Base-by-base conservation (phyloP, 768 basidiomycete genomes). In the Krasilnikovozyma curviuscula region DNA sequence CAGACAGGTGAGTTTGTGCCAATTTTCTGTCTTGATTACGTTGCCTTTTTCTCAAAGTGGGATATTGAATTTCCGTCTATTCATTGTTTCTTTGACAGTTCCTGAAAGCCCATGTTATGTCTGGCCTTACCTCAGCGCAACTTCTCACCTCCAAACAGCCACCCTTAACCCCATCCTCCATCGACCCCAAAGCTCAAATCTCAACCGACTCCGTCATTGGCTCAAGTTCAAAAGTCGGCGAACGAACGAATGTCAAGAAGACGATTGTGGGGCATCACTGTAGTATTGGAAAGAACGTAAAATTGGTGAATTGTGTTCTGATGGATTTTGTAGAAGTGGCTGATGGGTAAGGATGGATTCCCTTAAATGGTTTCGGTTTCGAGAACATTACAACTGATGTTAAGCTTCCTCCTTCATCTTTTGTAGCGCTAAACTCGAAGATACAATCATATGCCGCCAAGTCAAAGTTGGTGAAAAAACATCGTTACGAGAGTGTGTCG, bases 311-410 rank as follows among this genome's bases (percentile, higher is more conserved):
- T 10, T 88, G 81, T 55, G 73, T 91, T 7, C 61, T 95, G 21
- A 70, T 88, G 54, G 89, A 93, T 59, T 86, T 91, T 57, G 89
- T 86, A 56, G 72, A 82, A 4, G 67, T 95, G 12, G 81, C 74
- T 35, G 85, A 91, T 49, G 84, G 85, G 88, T 85, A 54, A 59
- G 75, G n/a, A n/a, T n/a, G n/a, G n/a, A n/a, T n/a, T n/a, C n/a
- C n/a, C n/a, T n/a, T n/a, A n/a, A n/a, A n/a, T n/a, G n/a, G n/a
- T n/a, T n/a, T n/a, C n/a, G n/a, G n/a, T n/a, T n/a, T n/a, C n/a
- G n/a, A n/a, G n/a, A n/a, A n/a, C n/a, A n/a, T n/a, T n/a, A n/a
- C n/a, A n/a, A n/a, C n/a, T n/a, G n/a, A n/a, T n/a, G n/a, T n/a
- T n/a, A n/a, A n/a, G n/a, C n/a, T n/a, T n/a, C n/a, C n/a, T n/a